phyloP scores from a whole-genome alignment of 345 rosid species.

The Combretum micranthum region DNA sequence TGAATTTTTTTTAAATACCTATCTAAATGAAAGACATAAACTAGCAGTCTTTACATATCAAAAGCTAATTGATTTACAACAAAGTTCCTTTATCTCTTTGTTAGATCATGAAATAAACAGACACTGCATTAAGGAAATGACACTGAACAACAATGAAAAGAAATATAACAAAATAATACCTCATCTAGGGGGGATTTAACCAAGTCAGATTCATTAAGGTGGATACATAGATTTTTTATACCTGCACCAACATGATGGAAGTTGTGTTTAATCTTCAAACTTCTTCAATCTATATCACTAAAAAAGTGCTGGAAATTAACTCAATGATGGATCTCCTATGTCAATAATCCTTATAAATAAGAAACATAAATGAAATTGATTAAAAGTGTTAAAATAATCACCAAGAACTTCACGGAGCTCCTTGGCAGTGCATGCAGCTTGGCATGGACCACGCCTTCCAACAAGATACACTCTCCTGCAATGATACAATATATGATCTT shows the following conservation, averaged over 20 bases:
- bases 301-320: no score
- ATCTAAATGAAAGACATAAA: no score
- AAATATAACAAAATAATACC: slow-evolving; percentile 30
- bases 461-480: slow-evolving; percentile 79
- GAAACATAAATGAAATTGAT: neutral
- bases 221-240: slow-evolving; percentile 43
- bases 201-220: slow-evolving; percentile 51
- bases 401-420: slow-evolving; percentile 95
- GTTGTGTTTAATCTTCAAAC: neutral
- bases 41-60: no score
- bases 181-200: slow-evolving; percentile 57
- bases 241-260: slow-evolving; percentile 33
- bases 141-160: neutral
- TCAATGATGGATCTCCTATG: no score
- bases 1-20: no score
- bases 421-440: slow-evolving; percentile 94
- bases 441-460: slow-evolving; percentile 96
- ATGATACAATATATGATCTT: slow-evolving; percentile 4
- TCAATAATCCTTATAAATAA: no score
- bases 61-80: no score
- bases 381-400: slow-evolving; percentile 13
- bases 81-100: no score
- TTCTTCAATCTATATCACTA: no score
- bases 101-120: no score
- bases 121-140: neutral